Evolutionary conservation across 2,329 filamentous ascomycete genomes (phyloP).

Genomic region (Sordariomycetes sp.): DNA sequence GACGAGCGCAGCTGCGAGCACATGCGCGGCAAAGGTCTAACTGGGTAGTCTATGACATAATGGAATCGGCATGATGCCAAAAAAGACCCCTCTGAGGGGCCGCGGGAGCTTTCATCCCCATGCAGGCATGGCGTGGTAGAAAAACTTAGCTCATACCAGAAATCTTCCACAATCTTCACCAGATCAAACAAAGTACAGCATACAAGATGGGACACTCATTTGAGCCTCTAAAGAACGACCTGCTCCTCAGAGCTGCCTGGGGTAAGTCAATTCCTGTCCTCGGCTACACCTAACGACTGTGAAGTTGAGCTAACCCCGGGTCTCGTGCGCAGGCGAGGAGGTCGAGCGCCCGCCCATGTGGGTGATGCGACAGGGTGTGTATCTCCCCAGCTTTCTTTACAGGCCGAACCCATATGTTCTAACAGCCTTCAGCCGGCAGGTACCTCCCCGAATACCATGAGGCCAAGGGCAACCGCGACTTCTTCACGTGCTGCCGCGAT

Average conservation of each 20-base stretch:
- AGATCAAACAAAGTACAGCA: neutral
- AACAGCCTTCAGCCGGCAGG: slow-evolving; percentile 55
- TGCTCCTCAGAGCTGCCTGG: slow-evolving; percentile 79
- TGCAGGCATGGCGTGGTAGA: slow-evolving; percentile 4
- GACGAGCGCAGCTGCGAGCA: neutral
- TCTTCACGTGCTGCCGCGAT: slow-evolving; percentile 93
- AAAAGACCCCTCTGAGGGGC: slow-evolving; percentile 3
- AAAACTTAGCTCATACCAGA: slow-evolving; percentile 3
- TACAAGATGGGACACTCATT: slow-evolving; percentile 56
- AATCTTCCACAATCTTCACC: neutral
- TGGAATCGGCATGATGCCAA: neutral
- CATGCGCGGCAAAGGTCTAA: neutral
- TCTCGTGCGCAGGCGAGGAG: slow-evolving; percentile 51
- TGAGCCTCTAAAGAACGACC: slow-evolving; percentile 79
- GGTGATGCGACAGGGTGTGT: slow-evolving; percentile 94
- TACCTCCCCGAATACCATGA: slow-evolving; percentile 98
- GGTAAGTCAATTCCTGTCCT: slow-evolving; percentile 38
- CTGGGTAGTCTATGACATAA: too few species aligned
- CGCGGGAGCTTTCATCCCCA: neutral
- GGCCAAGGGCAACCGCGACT: slow-evolving; percentile 81
- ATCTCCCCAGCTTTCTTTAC: neutral
- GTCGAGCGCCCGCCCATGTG: slow-evolving; percentile 92
- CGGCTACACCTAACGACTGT: neutral
- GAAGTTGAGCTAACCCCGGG: neutral
- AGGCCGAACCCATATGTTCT: neutral